Evolutionary conservation across 2,329 filamentous ascomycete genomes (phyloP).

Genomic region (Byssothecium circinans): DNA sequence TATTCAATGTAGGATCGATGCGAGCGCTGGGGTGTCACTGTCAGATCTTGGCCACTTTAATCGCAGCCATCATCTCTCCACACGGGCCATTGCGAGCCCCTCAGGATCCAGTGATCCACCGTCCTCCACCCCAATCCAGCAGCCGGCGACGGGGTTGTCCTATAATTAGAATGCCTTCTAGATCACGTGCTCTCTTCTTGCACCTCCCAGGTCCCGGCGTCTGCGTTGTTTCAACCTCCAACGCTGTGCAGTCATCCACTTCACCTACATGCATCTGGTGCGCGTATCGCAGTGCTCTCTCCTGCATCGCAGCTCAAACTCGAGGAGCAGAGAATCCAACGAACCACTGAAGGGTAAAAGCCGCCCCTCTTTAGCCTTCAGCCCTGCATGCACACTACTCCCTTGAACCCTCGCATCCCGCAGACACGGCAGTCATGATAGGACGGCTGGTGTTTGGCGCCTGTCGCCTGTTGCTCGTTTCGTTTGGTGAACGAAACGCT

Average conservation of each 20-base stretch:
- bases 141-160: background rate
- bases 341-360: no score
- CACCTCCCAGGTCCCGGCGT: background rate
- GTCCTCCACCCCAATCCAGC: constrained; percentile 1
- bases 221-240: background rate
- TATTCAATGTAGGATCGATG: background rate
- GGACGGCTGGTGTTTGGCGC: no score
- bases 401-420: no score
- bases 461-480: no score
- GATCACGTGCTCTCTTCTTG: background rate
- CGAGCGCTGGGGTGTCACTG: background rate
- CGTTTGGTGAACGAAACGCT: no score
- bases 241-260: background rate
- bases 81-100: background rate
- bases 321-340: no score
- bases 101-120: constrained; percentile 4
- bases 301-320: no score
- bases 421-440: no score
- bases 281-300: no score
- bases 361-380: background rate
- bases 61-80: background rate
- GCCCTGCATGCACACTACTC: background rate
- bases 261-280: background rate
- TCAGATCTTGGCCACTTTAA: constrained; percentile 3
- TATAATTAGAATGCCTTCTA: background rate